Evolutionary conservation across 2,329 filamentous ascomycete genomes (phyloP), one percentile per base, ranked within the genome.

Genomic region (Colletotrichum graminicola): DNA sequence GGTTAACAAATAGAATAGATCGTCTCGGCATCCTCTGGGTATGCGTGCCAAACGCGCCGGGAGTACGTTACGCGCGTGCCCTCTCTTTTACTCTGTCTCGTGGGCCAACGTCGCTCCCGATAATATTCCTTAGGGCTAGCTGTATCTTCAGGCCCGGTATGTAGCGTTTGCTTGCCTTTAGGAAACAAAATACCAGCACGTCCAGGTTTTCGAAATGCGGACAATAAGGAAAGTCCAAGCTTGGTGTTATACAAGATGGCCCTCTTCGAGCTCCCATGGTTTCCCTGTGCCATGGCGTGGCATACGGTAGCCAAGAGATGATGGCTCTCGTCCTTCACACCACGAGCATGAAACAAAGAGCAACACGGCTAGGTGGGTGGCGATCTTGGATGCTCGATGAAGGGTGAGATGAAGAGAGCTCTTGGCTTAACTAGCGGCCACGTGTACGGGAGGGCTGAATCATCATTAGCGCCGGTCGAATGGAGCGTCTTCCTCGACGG

Each of bases 401-500:
- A 54, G 61, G 34, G 43, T 23, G 43, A 56, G 57, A 67, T 47
- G 36, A 57, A 29, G 52, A 45, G 39, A 43, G 29, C 11, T 60
- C 62, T 73, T 67, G 67, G 67, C 34, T 54, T 36, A 39, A 45
- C 47, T 39, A 26, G 62, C 64, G 47, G 69, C 72, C 72, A 73
- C 72, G 72, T 73, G 72, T 72, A 62, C 49, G 43, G 68, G 51
- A 54, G 56, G 51, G 55, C 36, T 54, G 39, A 56, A 68, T 39
- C 49, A 60, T 43, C n/a, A 36, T 59, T 72, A 69, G 72, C 51
- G 59, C 61, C 69, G 72, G 72, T 66, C 60, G 41, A 72, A 72
- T 51, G 72, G 72, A 72, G 72, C 14, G 21, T n/a, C 55, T 32
- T 29, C 21, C 47, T 45, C 32, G 32, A 41, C 26, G 12, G 26